phyloP scores from a whole-genome alignment of 1,139 yeast genomes.

The Saccharomyces hybrid region DNA sequence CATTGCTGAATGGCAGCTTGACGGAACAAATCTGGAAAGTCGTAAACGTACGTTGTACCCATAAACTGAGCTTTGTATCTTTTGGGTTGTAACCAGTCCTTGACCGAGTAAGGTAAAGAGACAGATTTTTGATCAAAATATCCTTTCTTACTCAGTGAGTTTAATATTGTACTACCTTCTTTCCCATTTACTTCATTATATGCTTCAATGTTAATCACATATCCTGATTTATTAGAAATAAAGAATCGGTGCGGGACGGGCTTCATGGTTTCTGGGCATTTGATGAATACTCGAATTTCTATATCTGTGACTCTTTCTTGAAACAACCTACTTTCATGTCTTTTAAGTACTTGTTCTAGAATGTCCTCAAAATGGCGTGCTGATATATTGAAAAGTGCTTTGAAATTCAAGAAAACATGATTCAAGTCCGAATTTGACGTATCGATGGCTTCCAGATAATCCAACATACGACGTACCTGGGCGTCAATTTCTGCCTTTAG shows the following conservation, averaged over 20 bases:
- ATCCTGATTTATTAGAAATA: conserved; percentile 89
- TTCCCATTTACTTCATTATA: conserved; percentile 86
- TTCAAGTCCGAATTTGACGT: conserved; percentile 89
- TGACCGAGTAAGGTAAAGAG: conserved; percentile 91
- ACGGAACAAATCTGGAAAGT: conserved; percentile 96
- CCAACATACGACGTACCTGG: conserved; percentile 86
- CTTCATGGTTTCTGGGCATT: conserved; percentile 72
- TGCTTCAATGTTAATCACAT: conserved; percentile 86
- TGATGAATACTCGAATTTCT: conserved; percentile 87
- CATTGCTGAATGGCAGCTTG: conserved; percentile 28
- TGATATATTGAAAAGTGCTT: conserved; percentile 81
- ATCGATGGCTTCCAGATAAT: conserved; percentile 84
- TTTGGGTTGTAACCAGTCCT: conserved; percentile 96
- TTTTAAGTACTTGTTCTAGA: conserved; percentile 88
- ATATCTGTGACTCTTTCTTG: conserved; percentile 92
- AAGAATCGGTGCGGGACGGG: conserved; percentile 93
- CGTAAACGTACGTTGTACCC: conserved; percentile 97
- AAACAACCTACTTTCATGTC: conserved; percentile 94
- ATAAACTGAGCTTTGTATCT: conserved; percentile 96
- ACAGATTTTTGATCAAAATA: conserved; percentile 88
- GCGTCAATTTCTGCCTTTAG: conserved; percentile 93
- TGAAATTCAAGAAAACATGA: conserved; percentile 89
- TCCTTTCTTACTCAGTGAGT: conserved; percentile 37
- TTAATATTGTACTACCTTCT: conserved; percentile 91
- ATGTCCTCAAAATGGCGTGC: conserved; percentile 94